A percentile compares a stretch with the other conserved stretches of the same genome.
Evolutionary conservation across 768 basidiomycete species (phyloP).

Genomic region (Panaeolus cyanescens): DNA sequence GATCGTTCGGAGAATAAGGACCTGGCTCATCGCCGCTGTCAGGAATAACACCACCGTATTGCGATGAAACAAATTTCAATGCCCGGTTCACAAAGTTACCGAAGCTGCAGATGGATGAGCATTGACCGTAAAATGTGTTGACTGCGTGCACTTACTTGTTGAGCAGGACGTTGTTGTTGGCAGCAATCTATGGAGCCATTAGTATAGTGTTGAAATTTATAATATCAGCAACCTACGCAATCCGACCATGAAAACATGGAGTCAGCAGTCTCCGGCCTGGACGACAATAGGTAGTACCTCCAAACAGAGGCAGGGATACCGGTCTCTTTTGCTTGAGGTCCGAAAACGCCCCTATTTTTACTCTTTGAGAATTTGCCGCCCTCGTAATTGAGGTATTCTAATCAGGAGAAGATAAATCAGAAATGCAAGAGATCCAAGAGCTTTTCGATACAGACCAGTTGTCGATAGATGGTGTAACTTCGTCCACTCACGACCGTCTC

Average conservation of each 20-base stretch:
- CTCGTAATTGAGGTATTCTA: constrained; percentile 98
- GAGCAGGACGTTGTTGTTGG: constrained; percentile 90
- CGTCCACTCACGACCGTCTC: constrained; percentile 91
- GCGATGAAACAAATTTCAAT: constrained; percentile 89
- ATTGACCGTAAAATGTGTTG: not conserved
- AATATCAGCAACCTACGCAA: constrained; percentile 51
- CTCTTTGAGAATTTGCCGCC: constrained; percentile 99
- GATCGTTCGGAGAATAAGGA: constrained; percentile 67
- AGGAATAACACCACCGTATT: constrained; percentile 79
- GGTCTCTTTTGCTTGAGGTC: constrained; percentile 90
- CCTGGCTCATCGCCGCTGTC: constrained; percentile 74
- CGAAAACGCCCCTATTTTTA: constrained; percentile 95
- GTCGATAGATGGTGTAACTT: constrained; percentile 92
- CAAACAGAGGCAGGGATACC: constrained; percentile 94
- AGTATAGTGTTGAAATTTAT: not conserved
- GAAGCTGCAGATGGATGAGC: constrained; percentile 51
- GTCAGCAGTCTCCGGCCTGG: constrained; percentile 91
- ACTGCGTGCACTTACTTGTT: constrained; percentile 80
- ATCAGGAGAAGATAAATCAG: not conserved
- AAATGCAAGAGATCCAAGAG: not conserved
- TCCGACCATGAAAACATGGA: constrained; percentile 97
- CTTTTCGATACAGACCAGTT: constrained; percentile 63
- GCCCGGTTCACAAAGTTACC: constrained; percentile 97
- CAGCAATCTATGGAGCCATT: constrained; percentile 60
- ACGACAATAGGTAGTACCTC: constrained; percentile 93